phyloP scores from a whole-genome alignment of 306 rosid genomes.

The Mimosa pudica region DNA sequence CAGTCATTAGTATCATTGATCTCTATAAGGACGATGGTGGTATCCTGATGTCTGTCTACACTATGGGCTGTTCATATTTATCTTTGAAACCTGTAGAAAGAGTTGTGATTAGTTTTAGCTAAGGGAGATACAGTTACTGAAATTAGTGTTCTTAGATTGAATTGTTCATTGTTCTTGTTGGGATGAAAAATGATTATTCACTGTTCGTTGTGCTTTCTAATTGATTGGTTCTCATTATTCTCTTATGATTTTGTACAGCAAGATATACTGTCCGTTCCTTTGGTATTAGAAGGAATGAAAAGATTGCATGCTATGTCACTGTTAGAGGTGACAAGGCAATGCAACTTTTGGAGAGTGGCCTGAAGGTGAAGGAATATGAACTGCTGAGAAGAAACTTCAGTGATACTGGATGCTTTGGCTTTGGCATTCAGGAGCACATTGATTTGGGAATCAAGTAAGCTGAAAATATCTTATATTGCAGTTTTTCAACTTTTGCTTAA shows the following conservation, averaged over 20 bases:
- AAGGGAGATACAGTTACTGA: neutral
- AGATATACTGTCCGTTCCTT: neutral
- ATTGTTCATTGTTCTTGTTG: no score
- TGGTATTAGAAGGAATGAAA: neutral
- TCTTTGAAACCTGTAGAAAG: neutral
- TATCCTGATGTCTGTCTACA: neutral
- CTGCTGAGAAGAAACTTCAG: constrained; percentile 1
- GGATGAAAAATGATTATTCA: neutral
- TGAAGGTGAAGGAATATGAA: constrained; percentile 5
- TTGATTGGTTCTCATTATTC: neutral
- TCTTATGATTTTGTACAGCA: neutral
- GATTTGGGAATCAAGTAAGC: neutral
- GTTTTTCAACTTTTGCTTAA: neutral
- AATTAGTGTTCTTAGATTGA: neutral
- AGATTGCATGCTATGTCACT: constrained; percentile 6
- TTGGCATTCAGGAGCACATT: constrained; percentile 6
- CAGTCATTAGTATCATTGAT: neutral
- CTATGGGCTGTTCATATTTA: neutral
- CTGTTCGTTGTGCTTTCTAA: neutral
- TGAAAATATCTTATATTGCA: neutral
- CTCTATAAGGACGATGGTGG: neutral
- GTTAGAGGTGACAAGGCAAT: constrained; percentile 3
- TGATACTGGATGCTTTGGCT: neutral
- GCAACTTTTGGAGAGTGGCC: neutral
- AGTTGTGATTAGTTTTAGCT: neutral